phyloP scores from a whole-genome alignment of 192 early-diverging fungal species.

The Lobosporangium transversale region DNA sequence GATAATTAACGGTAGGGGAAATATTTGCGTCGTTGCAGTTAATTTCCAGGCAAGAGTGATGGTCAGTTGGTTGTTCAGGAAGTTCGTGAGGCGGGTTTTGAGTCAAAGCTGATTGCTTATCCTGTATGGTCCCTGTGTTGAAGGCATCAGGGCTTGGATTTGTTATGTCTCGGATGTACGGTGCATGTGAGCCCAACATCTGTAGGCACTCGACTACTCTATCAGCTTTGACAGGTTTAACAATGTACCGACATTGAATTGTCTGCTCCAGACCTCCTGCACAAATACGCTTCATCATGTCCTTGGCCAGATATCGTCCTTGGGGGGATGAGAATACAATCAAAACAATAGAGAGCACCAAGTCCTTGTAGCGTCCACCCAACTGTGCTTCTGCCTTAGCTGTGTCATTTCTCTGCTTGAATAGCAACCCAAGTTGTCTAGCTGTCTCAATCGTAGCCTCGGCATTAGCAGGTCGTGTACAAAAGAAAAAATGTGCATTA shows the following conservation, averaged over 20 bases:
- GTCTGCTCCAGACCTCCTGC: slow-evolving; percentile 31
- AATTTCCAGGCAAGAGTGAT: not conserved
- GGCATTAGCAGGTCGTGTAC: slow-evolving; percentile 12
- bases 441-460: slow-evolving; percentile 31
- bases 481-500: slow-evolving; percentile 51
- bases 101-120: not conserved
- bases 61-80: not conserved
- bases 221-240: slow-evolving; percentile 52
- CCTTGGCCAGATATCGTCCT: slow-evolving; percentile 48
- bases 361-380: slow-evolving; percentile 14
- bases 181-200: slow-evolving; percentile 22
- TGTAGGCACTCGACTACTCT: slow-evolving; percentile 48
- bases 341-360: slow-evolving; percentile 41
- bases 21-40: too few relatives aligned
- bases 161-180: slow-evolving; percentile 2
- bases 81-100: not conserved
- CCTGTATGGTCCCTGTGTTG: not conserved
- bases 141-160: not conserved
- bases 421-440: slow-evolving; percentile 22
- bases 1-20: not conserved
- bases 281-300: slow-evolving; percentile 38
- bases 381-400: slow-evolving; percentile 11
- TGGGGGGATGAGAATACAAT: slow-evolving; percentile 47
- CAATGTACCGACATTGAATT: slow-evolving; percentile 24
- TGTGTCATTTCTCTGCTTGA: slow-evolving; percentile 16